Evolutionary conservation across 805 yeast genomes (phyloP).

Genomic region (Candida suzukii): DNA sequence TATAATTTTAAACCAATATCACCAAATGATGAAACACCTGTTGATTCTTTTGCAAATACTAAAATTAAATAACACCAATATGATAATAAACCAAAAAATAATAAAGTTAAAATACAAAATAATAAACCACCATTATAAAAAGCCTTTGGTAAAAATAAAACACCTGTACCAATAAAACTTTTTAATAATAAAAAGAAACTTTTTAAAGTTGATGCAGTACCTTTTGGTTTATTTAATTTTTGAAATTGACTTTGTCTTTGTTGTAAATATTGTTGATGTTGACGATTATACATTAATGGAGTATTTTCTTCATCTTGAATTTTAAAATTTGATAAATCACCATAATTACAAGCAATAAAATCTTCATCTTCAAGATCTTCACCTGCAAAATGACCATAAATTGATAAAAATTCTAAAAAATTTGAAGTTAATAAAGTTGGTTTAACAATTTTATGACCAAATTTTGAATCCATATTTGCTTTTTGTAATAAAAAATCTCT

Average conservation of each 20-base stretch:
- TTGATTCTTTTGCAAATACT: conserved; percentile 48
- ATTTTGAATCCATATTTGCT: conserved; percentile 10
- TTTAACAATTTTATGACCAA: conserved; percentile 20
- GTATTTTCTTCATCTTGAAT: conserved; percentile 29
- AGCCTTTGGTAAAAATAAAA: conserved; percentile 61
- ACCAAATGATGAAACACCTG: conserved; percentile 69
- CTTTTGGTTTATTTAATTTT: conserved; percentile 27
- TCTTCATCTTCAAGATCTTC: conserved; percentile 71
- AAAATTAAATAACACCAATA: conserved; percentile 73
- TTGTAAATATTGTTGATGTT: neutral
- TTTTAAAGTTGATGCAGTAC: conserved; percentile 67
- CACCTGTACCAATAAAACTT: conserved; percentile 75
- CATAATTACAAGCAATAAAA: conserved; percentile 42
- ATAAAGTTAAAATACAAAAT: conserved; percentile 46
- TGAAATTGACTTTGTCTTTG: conserved; percentile 14
- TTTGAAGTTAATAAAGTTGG: conserved; percentile 58
- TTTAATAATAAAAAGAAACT: conserved; percentile 67
- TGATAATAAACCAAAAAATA: conserved; percentile 61
- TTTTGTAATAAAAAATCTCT: conserved; percentile 49
- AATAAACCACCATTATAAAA: conserved; percentile 66
- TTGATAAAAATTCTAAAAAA: conserved; percentile 67
- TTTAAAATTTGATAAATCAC: conserved; percentile 9
- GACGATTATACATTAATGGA: conserved; percentile 18
- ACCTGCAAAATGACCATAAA: conserved; percentile 86
- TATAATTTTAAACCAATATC: conserved; percentile 62